Percentiles rank a stretch among this genome's conserved stretches.
Conservation (phyloP, 1,284 basidiomycete genomes). For the Leccinum subspadiceum region DNA sequence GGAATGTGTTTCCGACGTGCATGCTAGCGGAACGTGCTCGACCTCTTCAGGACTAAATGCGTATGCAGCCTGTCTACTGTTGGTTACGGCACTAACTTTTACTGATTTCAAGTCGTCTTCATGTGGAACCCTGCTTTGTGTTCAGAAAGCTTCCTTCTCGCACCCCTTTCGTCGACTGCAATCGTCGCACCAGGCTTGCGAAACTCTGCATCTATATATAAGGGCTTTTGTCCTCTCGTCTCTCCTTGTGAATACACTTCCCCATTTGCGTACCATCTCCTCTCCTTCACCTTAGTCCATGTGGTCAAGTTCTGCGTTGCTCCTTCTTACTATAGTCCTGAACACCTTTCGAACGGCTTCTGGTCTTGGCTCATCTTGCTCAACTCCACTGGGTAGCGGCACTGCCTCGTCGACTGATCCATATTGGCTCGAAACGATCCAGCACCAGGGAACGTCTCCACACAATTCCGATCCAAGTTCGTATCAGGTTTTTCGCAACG, state of each 20-base stretch:
- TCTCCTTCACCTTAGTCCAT: conserved; percentile 9
- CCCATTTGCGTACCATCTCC: not conserved
- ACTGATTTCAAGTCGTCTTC: not conserved
- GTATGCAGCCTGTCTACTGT: conserved; percentile 4
- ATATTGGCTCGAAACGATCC: conserved; percentile 55
- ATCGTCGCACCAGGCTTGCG: not conserved
- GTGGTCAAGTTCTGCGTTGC: conserved; percentile 4
- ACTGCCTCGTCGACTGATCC: conserved; percentile 35
- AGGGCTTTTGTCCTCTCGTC: not conserved
- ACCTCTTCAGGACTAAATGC: not conserved
- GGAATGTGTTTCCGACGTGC: conserved; percentile 1
- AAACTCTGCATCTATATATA: conserved; percentile 16
- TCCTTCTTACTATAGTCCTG: conserved; percentile 16
- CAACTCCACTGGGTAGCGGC: conserved; percentile 16
- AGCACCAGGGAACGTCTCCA: conserved; percentile 62
- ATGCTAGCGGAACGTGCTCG: not conserved
- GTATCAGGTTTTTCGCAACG: conserved; percentile 63
- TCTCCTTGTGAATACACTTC: not conserved
- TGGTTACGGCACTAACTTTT: conserved; percentile 1
- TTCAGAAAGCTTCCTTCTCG: conserved; percentile 3
- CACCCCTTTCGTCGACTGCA: not conserved
- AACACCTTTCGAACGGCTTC: not conserved
- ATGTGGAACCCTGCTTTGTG: not conserved
- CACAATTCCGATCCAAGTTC: conserved; percentile 50
- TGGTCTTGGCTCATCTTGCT: conserved; percentile 27